Evolutionary conservation across 257 asterid genomes (phyloP), one percentile per base, ranked within the genome.

Genomic region (Lantana camara): DNA sequence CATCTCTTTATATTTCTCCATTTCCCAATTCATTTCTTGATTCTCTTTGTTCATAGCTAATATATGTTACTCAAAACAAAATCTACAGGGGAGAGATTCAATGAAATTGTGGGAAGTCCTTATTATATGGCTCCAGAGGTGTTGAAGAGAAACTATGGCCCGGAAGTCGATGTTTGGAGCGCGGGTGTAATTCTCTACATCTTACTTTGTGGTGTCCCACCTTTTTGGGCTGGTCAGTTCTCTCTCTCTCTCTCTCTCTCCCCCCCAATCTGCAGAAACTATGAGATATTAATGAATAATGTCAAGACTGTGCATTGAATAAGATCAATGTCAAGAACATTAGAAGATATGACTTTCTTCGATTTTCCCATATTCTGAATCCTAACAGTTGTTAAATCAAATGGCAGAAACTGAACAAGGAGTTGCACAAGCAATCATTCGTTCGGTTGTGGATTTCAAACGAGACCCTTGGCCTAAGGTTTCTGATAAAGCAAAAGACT

Each of bases 351-450:
- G n/a, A n/a, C n/a, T n/a, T n/a, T n/a, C n/a, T n/a, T n/a, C n/a
- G n/a, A n/a, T n/a, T 7, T 22, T 10, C n/a, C 59, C 30, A 35
- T 38, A 37, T 23, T 63, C 12, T 37, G 14, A 53, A 64, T 17
- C 13, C 11, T 5, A 49, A 38, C 38, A 19, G 19, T 20, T 20
- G 2, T 67, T 35, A 9, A 71, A 65, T 67, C 29, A 9, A 71
- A 65, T 24, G 70, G 73, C 83, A 84, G 91, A 84, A 81, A 79
- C 91, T 66, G 91, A 81, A 57, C 90, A 84, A 79, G 87, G 87
- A 11, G 81, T 84, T 19, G 87, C 87, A 6, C 80, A 66, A 67
- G 75, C 91, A 6, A 81, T 84, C 57, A 77, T 84, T 69, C 82
- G 84, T 46, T 81, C 88, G 10, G 68, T 38, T 12, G 80, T 84